Base-by-base conservation (phyloP, 2,329 filamentous ascomycete genomes). In the Spiromastix sp. region DNA sequence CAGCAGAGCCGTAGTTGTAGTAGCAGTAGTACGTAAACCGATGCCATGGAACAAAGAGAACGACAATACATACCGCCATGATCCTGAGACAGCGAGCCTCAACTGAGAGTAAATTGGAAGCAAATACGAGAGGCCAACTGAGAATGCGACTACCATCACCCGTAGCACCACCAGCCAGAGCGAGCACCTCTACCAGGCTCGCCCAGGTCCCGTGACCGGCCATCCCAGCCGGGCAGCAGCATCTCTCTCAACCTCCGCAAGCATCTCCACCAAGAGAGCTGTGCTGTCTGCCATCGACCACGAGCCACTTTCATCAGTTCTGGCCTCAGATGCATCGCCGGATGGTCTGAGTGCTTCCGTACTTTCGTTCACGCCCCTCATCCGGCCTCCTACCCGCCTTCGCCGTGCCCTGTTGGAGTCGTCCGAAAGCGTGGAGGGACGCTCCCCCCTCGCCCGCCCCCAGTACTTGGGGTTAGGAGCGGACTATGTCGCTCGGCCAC, bases 401-500 rank as follows among this genome's bases (percentile, higher is more conserved):
- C 30, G 48, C 37, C 47, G 45, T 48, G 47, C 45, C 43, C 49
- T 42, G 43, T 49, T 48, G 51, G 46, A 48, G 45, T 56, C 49
- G 52, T 52, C 42, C 36, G 34, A 39, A 58, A 60, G 56, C 56
- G 61, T 61, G 60, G 61, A 64, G 59, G 52, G 59, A 53, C 55
- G 50, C 8, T 55, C 51, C 56, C 53, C 51, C 55, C 58, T 59
- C 56, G 51, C 56, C 57, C 57, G 52, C 57, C 59, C 21, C 59
- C 55, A 61, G 51, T 56, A 54, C 52, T 55, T 61, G 61, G 61
- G 60, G 58, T 57, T 62, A 54, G 53, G 57, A 57, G 59, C 57
- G 60, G n/a, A 61, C 63, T 59, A 81, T 81, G 77, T 77, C 77
- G 59, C 66, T 77, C 64, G 65, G 70, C 61, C 77, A 78, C 63